Percentiles rank a stretch among this genome's conserved stretches.
phyloP scores from a whole-genome alignment of 805 yeast genomes.

The Ogataea salicorniae region DNA sequence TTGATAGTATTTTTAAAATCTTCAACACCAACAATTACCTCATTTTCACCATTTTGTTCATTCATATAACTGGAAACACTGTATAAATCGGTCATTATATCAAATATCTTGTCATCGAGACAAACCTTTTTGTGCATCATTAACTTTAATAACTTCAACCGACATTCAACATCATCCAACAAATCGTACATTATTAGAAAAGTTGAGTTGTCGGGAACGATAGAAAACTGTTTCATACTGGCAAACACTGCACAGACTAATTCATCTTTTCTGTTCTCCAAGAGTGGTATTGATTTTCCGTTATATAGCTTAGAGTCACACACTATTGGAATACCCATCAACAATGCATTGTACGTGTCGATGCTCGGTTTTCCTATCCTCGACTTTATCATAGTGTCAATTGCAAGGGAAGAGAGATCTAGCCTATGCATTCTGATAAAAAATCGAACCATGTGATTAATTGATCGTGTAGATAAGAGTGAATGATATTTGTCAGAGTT shows the following conservation, averaged over 20 bases:
- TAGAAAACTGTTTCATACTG: slow-evolving; percentile 2
- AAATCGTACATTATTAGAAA: slow-evolving; percentile 2
- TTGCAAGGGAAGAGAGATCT: neutral
- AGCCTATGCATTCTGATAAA: slow-evolving; percentile 4
- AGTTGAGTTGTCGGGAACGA: slow-evolving; percentile 5
- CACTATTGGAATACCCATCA: neutral
- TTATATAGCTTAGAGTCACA: too few relatives aligned
- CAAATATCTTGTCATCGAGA: neutral
- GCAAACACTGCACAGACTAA: neutral
- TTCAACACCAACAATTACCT: too few relatives aligned
- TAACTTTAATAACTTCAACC: slow-evolving; percentile 6
- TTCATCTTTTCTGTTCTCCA: too few relatives aligned
- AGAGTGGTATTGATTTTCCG: too few relatives aligned
- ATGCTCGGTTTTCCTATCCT: slow-evolving; percentile 1
- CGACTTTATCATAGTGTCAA: neutral
- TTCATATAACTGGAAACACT: neutral
- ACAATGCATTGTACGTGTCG: slow-evolving; percentile 6
- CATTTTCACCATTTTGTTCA: too few relatives aligned
- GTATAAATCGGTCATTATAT: neutral
- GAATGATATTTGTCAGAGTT: neutral
- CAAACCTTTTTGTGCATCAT: slow-evolving; percentile 1
- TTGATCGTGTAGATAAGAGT: neutral
- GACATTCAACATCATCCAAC: neutral
- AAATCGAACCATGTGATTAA: slow-evolving; percentile 8
- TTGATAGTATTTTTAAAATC: too few relatives aligned